phyloP scores from a whole-genome alignment of 2,329 filamentous ascomycete species.

The Ciborinia camelliae region DNA sequence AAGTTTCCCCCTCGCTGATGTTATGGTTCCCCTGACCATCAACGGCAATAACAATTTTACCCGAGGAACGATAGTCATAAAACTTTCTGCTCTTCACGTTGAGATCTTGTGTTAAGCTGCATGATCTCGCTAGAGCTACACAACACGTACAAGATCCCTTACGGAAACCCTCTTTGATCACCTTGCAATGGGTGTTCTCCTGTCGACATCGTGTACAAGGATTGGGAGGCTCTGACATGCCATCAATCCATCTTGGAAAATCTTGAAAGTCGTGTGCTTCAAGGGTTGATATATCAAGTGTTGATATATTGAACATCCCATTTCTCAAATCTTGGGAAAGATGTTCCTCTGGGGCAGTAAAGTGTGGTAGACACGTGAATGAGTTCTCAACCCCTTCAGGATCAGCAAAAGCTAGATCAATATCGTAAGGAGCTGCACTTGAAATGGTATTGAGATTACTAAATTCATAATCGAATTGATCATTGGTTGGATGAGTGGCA shows the following conservation, averaged over 20 bases:
- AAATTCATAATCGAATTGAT: constrained; percentile 11
- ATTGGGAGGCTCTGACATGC: constrained; percentile 30
- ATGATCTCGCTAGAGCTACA: constrained; percentile 55
- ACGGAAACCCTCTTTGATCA: constrained; percentile 56
- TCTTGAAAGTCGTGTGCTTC: constrained; percentile 45
- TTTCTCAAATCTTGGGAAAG: constrained; percentile 35
- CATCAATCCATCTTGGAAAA: constrained; percentile 37
- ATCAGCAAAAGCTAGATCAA: constrained; percentile 54
- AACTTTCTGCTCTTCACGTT: neutral
- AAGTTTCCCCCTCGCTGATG: neutral
- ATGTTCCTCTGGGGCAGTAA: constrained; percentile 42
- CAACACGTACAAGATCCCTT: constrained; percentile 61
- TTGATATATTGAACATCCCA: constrained; percentile 21
- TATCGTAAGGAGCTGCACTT: constrained; percentile 38
- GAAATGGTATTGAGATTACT: constrained; percentile 8
- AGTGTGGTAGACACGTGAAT: constrained; percentile 58
- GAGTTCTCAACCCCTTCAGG: constrained; percentile 58
- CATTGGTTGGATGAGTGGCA: constrained; percentile 32
- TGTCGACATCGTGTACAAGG: constrained; percentile 53
- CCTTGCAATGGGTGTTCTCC: constrained; percentile 57
- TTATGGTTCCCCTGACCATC: constrained; percentile 1
- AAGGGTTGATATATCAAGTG: constrained; percentile 37
- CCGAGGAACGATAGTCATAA: constrained; percentile 13
- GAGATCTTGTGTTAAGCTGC: constrained; percentile 49
- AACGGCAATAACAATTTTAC: neutral